Evolutionary conservation across 768 basidiomycete species (phyloP), one percentile per base, ranked within the genome.

Genomic region (Phylloporus rhodoxanthus): DNA sequence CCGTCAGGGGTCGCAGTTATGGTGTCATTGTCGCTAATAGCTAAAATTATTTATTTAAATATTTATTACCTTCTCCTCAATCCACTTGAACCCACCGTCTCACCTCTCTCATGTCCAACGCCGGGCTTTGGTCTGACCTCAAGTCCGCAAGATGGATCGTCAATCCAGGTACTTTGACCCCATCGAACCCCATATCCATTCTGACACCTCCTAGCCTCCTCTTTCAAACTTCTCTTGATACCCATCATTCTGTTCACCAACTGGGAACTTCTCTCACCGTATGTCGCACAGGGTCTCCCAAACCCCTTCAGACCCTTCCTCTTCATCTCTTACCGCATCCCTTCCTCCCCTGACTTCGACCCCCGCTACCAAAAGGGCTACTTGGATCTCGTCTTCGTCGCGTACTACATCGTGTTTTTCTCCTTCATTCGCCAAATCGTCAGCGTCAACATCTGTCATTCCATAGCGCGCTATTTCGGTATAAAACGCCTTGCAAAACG

Each of bases 331-430:
- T 71, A 87, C 55, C 76, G 58, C n/a, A 51, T 87, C 26, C 70
- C 80, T 9, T 68, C 68, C 3, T 77, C 82, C 0, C 62, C 75
- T 5, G 68, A 71, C 6, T 75, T 76, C 0, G 78, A 83, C 55
- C 77, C 79, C 0, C 78, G 77, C 28, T 91, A 88, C 60, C 71
- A 71, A 33, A 97, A 92, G 69, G 79, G 78, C 14, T 86, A 75
- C 57, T 68, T 79, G 51, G 95, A 98, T 62, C 54, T 92, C 8
- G 61, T 76, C 14, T 99, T 99, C 70, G 58, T 97, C 40, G 75
- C 76, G 3, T 94, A 90, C 68, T 74, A 94, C 62, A 74, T 97
- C 67, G 71, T 98, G 43, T 82, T 95, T 59, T 98, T 86, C 72
- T 94, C 91, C 2, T 87, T 92, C 64, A 57, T 93, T 37, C 83